Evolutionary conservation across 441 rosid species (phyloP).

Genomic region (Viola pubescens): DNA sequence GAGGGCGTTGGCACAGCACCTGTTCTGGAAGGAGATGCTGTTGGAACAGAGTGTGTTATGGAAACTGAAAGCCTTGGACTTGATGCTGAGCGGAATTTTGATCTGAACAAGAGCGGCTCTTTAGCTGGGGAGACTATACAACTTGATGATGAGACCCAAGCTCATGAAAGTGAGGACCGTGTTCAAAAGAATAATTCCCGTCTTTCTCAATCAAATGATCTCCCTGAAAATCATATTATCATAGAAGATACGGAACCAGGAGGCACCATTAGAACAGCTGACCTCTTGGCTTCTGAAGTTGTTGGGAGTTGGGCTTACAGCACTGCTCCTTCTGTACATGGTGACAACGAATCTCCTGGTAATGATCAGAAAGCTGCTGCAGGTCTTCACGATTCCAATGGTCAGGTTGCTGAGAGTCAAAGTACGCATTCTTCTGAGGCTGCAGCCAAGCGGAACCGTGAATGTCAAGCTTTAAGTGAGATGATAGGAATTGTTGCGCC

Average conservation of each 20-base stretch:
- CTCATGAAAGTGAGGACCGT: constrained; percentile 33
- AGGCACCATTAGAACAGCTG: constrained; percentile 60
- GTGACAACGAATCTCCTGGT: constrained; percentile 60
- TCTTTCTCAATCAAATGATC: constrained; percentile 28
- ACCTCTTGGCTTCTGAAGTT: constrained; percentile 83
- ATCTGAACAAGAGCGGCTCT: constrained; percentile 30
- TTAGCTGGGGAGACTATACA: constrained; percentile 72
- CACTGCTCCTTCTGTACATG: constrained; percentile 75
- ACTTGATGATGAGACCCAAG: constrained; percentile 57
- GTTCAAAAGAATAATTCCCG: constrained; percentile 21
- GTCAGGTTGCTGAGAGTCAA: constrained; percentile 54
- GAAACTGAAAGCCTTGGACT: constrained; percentile 70
- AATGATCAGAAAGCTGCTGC: constrained; percentile 32
- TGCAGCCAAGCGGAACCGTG: constrained; percentile 26
- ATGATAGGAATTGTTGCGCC: constrained; percentile 65
- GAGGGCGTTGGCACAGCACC: constrained; percentile 57
- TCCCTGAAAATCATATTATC: constrained; percentile 28
- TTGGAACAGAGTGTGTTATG: constrained; percentile 70
- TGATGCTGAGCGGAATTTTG: constrained; percentile 33
- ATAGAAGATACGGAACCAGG: constrained; percentile 58
- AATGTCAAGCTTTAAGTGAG: constrained; percentile 43
- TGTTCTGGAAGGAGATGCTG: constrained; percentile 43
- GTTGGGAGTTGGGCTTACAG: constrained; percentile 86
- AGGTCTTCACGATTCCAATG: constrained; percentile 35
- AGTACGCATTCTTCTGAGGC: constrained; percentile 39